Evolutionary conservation across 805 yeast species (phyloP).

Genomic region (Komagataella mondaviorum): DNA sequence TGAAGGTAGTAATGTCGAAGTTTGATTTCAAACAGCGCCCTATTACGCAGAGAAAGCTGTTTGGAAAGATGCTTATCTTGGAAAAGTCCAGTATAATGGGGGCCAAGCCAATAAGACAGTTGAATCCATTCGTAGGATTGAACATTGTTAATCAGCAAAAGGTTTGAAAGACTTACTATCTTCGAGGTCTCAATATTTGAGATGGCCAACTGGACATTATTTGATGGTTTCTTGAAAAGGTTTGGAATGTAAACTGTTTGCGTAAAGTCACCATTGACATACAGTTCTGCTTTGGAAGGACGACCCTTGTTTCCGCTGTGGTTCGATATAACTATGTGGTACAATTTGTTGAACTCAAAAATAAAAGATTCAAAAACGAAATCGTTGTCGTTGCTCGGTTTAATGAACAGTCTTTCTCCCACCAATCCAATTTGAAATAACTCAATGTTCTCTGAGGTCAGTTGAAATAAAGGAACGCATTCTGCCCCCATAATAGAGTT

Average conservation of each 20-base stretch:
- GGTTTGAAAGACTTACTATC: slow-evolving; percentile 6
- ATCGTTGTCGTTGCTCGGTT: slow-evolving; percentile 4
- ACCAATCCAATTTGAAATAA: slow-evolving; percentile 9
- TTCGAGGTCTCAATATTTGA: slow-evolving; percentile 25
- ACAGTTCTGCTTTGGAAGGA: slow-evolving; percentile 26
- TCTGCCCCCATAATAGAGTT: background rate
- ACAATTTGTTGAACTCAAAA: slow-evolving; percentile 12
- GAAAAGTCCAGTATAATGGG: slow-evolving; percentile 32
- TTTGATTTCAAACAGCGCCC: background rate
- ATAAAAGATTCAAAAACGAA: slow-evolving; percentile 13
- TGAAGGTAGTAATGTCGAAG: background rate
- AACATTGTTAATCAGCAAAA: slow-evolving; percentile 22
- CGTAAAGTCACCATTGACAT: slow-evolving; percentile 33
- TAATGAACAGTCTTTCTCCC: slow-evolving; percentile 6
- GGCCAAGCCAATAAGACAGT: slow-evolving; percentile 31
- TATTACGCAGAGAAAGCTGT: slow-evolving; percentile 21
- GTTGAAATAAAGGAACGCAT: background rate
- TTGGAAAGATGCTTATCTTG: slow-evolving; percentile 24
- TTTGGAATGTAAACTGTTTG: slow-evolving; percentile 11
- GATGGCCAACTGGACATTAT: slow-evolving; percentile 5
- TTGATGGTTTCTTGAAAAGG: slow-evolving; percentile 5
- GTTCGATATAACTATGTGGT: slow-evolving; percentile 15
- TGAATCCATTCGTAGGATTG: slow-evolving; percentile 32
- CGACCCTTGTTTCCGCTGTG: slow-evolving; percentile 8
- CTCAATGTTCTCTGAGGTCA: background rate